These are phyloP conservation scores for Schizophyllum amplum DNA, from an alignment of 1,284 basidiomycete species.

Conservation along the genomic window DNA sequence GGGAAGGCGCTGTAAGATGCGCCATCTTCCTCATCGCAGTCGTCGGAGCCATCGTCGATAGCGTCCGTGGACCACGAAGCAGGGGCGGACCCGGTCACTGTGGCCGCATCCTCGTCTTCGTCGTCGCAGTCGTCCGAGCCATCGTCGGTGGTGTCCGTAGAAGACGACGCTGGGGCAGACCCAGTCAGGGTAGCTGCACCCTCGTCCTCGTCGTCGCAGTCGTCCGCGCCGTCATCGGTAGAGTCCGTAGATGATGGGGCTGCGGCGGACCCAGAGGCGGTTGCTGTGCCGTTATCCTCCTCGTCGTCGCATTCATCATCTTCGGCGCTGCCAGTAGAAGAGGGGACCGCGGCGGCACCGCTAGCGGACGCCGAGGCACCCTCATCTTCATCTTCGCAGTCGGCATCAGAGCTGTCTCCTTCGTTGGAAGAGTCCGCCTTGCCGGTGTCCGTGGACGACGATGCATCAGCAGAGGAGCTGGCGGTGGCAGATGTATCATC, in stretches of 20 bases:
- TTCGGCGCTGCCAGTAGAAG: no score
- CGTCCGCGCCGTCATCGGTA: background rate
- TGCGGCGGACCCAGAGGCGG: background rate
- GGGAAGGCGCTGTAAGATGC: background rate
- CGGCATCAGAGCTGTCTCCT: no score
- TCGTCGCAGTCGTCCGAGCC: background rate
- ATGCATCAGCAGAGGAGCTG: background rate
- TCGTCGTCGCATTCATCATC: background rate
- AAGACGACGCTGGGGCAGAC: background rate
- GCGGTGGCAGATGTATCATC: background rate
- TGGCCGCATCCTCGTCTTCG: background rate
- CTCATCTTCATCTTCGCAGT: background rate
- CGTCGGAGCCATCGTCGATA: background rate
- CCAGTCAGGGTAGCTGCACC: background rate
- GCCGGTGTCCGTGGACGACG: background rate
- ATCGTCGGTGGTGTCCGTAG: background rate
- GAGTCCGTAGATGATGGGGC: background rate
- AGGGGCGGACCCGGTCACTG: background rate
- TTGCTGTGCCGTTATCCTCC: background rate
- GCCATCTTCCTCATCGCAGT: background rate
- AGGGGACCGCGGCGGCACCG: background rate
- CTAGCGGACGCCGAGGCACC: background rate
- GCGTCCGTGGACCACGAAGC: background rate
- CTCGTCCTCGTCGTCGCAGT: background rate
- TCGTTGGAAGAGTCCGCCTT: no score